Evolutionary conservation across 371 early-diverging fungal genomes (phyloP).

Genomic region (Mucor irregularis): DNA sequence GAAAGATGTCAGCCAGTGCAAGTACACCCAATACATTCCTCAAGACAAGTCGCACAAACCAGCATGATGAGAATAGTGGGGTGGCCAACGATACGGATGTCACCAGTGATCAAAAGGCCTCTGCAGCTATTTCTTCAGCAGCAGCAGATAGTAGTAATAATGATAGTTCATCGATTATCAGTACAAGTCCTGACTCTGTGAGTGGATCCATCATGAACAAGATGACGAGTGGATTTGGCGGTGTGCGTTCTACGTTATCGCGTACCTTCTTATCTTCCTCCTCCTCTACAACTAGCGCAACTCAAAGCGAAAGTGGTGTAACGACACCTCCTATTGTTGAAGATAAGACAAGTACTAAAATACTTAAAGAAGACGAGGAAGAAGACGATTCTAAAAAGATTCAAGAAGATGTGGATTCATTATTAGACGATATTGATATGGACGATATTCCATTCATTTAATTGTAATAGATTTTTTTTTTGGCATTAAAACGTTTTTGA

Average conservation of each 20-base stretch:
- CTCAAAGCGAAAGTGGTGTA: conserved; percentile 17
- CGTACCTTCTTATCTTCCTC: conserved; percentile 36
- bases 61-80: not conserved
- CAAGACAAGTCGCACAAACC: conserved; percentile 1
- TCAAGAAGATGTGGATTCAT: conserved; percentile 32
- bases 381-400: conserved; percentile 11
- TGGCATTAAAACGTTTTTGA: too few relatives aligned
- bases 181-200: conserved; percentile 12
- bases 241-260: conserved; percentile 29
- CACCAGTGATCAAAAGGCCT: conserved; percentile 10
- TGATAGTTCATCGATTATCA: not conserved
- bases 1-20: conserved; percentile 1
- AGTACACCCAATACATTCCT: conserved; percentile 10
- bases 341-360: too few relatives aligned
- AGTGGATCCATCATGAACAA: conserved; percentile 25
- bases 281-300: too few relatives aligned
- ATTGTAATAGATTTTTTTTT: too few relatives aligned
- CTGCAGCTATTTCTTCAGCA: not conserved
- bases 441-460: conserved; percentile 58
- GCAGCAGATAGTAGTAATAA: not conserved
- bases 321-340: not conserved
- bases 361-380: not conserved
- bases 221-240: conserved; percentile 25
- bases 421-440: conserved; percentile 57
- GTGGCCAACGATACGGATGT: conserved; percentile 1